Evolutionary conservation across 306 rosid species (phyloP).

Genomic region (Cucurbita argyrosperma): DNA sequence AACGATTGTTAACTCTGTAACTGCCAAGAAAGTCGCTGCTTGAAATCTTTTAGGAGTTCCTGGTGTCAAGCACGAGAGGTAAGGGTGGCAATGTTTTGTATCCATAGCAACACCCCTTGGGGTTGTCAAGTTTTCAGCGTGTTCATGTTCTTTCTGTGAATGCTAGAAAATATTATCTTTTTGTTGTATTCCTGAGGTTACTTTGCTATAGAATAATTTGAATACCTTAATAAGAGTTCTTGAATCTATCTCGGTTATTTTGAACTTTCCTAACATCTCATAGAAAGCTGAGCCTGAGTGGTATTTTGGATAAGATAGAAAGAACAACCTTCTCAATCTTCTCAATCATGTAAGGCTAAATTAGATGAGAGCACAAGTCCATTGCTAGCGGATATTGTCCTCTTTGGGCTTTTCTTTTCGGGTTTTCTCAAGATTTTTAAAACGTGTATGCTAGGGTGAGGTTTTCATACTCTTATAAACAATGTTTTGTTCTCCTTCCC

Average conservation of each 20-base stretch:
- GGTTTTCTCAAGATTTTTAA: no score
- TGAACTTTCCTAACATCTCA: background rate
- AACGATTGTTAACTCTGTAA: slow-evolving; percentile 64
- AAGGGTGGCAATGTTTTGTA: slow-evolving; percentile 12
- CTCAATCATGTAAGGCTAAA: background rate
- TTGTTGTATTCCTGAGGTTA: background rate
- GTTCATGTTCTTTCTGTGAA: background rate
- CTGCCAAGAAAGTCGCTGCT: slow-evolving; percentile 88
- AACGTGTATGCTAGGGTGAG: no score
- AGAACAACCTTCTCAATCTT: background rate
- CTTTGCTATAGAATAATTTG: background rate
- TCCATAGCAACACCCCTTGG: slow-evolving; percentile 8
- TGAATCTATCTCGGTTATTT: background rate
- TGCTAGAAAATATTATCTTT: background rate
- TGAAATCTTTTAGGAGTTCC: slow-evolving; percentile 22
- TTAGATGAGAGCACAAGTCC: no score
- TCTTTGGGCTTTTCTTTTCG: no score
- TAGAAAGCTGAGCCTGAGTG: background rate
- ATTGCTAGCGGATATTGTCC: no score
- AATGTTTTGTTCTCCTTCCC: no score
- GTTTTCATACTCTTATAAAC: no score
- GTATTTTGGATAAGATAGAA: background rate
- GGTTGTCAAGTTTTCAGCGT: slow-evolving; percentile 14
- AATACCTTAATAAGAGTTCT: slow-evolving; percentile 5
- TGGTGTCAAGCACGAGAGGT: slow-evolving; percentile 17